Conservation (phyloP, 306 rosid genomes). For the Potentilla sterilis region DNA sequence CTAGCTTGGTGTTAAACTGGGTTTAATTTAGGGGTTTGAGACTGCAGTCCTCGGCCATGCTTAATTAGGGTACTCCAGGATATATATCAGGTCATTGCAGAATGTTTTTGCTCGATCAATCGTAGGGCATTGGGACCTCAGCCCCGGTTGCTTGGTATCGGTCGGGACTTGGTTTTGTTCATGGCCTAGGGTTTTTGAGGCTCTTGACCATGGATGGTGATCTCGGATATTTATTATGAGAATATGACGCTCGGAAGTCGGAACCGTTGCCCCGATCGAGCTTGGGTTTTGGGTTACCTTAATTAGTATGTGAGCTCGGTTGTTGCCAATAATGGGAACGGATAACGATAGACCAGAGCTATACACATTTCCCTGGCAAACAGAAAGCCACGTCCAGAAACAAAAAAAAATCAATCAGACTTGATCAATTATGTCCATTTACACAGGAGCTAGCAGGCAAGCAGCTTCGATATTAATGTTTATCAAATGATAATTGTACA, state of each 20-base stretch:
- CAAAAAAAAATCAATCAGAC: background rate
- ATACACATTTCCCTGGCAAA: conserved; percentile 12
- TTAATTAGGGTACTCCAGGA: too few species aligned
- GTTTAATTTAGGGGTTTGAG: too few species aligned
- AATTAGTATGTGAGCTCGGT: background rate
- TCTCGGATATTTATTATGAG: background rate
- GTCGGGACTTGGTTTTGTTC: background rate
- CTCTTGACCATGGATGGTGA: background rate
- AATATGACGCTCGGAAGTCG: background rate
- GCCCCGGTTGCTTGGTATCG: background rate
- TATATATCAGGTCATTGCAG: too few species aligned
- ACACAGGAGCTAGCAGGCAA: background rate
- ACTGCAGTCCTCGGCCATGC: too few species aligned
- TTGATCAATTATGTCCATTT: background rate
- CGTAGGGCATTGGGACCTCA: background rate
- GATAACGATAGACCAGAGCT: background rate
- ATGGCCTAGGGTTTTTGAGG: background rate
- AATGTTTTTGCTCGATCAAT: background rate
- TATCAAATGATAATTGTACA: background rate
- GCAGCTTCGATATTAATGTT: background rate
- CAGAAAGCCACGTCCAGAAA: conserved; percentile 3
- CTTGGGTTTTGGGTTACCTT: background rate
- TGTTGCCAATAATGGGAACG: background rate
- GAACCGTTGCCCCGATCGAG: background rate
- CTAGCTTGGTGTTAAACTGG: too few species aligned